Conservation (phyloP, 352 stramenopile genomes). For the Thalassiosira mediterranea region DNA sequence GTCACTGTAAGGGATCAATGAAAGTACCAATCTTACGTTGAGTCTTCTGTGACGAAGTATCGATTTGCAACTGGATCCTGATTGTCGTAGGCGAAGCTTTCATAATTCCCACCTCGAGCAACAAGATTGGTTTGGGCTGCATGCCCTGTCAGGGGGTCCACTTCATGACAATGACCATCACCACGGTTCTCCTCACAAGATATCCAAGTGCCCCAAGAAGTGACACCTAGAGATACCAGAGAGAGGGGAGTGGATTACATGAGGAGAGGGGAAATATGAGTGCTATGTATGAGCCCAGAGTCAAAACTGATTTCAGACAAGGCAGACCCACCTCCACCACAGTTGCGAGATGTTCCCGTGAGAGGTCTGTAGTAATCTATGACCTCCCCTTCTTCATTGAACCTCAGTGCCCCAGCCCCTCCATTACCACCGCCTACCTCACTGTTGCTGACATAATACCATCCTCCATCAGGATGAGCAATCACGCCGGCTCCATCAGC, state of each 20-base stretch:
- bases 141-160: constrained; percentile 38
- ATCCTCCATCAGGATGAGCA: constrained; percentile 28
- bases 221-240: too few relatives aligned
- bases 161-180: constrained; percentile 27
- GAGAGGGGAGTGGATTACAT: too few relatives aligned
- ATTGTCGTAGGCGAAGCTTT: constrained; percentile 48
- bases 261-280: too few relatives aligned
- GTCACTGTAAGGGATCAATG: too few relatives aligned
- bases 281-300: too few relatives aligned
- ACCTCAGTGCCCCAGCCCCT: constrained; percentile 27
- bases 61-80: background rate
- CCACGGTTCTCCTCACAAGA: constrained; percentile 49
- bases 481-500: constrained; percentile 44
- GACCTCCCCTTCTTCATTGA: constrained; percentile 58
- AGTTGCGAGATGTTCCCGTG: constrained; percentile 22
- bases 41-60: constrained; percentile 42
- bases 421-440: constrained; percentile 16
- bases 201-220: constrained; percentile 43
- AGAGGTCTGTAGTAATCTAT: constrained; percentile 35
- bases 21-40: too few relatives aligned
- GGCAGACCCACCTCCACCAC: constrained; percentile 28
- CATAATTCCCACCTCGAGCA: constrained; percentile 40
- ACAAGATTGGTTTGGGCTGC: constrained; percentile 10
- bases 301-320: too few relatives aligned
- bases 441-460: constrained; percentile 12